Evolutionary conservation across 306 rosid species (phyloP).

Genomic region (Prunus campanulata): DNA sequence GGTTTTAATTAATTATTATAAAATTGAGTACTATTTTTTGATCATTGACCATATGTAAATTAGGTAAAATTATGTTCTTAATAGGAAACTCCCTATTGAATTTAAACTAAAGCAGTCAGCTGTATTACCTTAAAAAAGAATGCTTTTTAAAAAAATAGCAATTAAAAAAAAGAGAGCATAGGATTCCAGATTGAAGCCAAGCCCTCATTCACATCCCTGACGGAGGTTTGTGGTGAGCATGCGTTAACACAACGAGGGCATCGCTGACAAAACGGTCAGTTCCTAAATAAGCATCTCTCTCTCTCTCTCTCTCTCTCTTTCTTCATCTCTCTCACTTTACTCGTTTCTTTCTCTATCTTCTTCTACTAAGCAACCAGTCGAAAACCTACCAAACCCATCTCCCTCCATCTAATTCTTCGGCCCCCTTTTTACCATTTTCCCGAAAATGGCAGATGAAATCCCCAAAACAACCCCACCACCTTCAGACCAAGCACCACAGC

Average conservation of each 20-base stretch:
- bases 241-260: not conserved
- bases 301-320: not conserved
- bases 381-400: not conserved
- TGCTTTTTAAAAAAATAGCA: too few relatives aligned
- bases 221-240: not conserved
- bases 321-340: not conserved
- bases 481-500: not conserved
- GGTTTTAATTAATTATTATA: too few relatives aligned
- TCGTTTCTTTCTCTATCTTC: not conserved
- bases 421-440: not conserved
- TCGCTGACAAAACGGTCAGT: not conserved
- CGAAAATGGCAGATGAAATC: constrained; percentile 49
- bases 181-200: constrained; percentile 8
- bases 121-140: too few relatives aligned
- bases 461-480: constrained; percentile 21
- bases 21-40: too few relatives aligned
- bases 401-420: not conserved
- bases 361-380: not conserved
- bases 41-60: too few relatives aligned
- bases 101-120: too few relatives aligned
- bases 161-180: not conserved
- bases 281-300: not conserved
- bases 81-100: too few relatives aligned
- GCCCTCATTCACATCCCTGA: not conserved
- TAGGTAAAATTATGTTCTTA: too few relatives aligned